Evolutionary conservation across 169 alveolate species (phyloP).

Genomic region (Plasmodium billcollinsi): DNA sequence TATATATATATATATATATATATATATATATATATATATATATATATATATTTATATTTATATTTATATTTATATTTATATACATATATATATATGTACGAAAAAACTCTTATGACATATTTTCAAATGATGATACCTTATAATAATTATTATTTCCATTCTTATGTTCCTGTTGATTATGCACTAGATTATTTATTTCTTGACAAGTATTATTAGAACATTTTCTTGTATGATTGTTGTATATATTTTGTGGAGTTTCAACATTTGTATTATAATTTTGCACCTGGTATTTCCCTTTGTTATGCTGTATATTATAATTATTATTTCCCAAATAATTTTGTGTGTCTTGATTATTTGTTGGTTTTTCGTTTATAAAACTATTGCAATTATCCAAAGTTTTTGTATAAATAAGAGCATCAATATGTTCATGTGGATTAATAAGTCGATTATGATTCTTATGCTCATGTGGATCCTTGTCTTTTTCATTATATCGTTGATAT

Average conservation of each 20-base stretch:
- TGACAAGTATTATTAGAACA: neutral
- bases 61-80: no score
- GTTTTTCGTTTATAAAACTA: no score
- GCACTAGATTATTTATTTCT: neutral
- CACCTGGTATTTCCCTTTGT: slow-evolving; percentile 9
- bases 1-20: no score
- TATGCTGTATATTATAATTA: slow-evolving; percentile 9
- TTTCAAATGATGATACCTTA: slow-evolving; percentile 32
- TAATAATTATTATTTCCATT: slow-evolving; percentile 6
- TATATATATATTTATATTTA: no score
- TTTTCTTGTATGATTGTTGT: neutral
- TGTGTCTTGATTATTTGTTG: neutral
- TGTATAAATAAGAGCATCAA: no score
- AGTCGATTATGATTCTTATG: no score
- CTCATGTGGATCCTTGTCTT: no score
- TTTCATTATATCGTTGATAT: no score
- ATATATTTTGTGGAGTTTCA: neutral
- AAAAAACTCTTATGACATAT: slow-evolving; percentile 8
- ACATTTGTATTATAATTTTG: neutral
- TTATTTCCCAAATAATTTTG: neutral
- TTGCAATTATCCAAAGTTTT: no score
- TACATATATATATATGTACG: no score
- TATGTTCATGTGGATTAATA: no score
- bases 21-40: no score
- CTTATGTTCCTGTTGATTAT: neutral